A percentile compares a stretch with the other conserved stretches of the same genome.
These are phyloP conservation scores for Seiridium cupressi DNA, from an alignment of 2,329 filamentous ascomycete species.

Conservation along the genomic window DNA sequence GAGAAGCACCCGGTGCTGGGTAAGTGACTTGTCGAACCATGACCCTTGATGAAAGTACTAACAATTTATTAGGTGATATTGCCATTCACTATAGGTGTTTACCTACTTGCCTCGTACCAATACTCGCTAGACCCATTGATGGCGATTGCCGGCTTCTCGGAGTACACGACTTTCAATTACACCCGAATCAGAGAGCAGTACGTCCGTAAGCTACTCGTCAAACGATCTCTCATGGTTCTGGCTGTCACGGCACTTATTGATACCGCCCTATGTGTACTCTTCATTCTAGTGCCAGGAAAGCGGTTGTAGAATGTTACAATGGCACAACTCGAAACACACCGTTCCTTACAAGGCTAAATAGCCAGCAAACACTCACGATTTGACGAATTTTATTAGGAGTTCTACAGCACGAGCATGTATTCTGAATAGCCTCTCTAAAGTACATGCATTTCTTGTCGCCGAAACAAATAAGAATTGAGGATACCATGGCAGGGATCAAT, in stretches of 20 bases:
- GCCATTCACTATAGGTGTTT: constrained; percentile 88
- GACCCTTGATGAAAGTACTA: constrained; percentile 10
- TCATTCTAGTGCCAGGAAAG: constrained; percentile 93
- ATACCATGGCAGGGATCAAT: no score
- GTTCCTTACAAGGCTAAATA: no score
- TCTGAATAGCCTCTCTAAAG: no score
- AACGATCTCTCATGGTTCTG: constrained; percentile 80
- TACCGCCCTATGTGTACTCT: constrained; percentile 80
- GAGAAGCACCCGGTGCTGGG: constrained; percentile 76
- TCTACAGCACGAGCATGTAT: no score
- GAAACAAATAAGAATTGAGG: no score
- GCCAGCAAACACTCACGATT: no score
- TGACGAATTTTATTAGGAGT: no score
- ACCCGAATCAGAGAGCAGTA: constrained; percentile 86
- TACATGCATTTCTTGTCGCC: no score
- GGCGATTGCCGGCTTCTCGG: constrained; percentile 84
- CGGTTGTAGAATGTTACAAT: constrained; percentile 51
- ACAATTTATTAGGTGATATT: constrained; percentile 58
- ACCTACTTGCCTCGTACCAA: constrained; percentile 86
- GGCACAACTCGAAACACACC: no score
- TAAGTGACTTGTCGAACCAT: constrained; percentile 44
- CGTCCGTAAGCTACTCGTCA: constrained; percentile 79
- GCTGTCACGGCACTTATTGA: constrained; percentile 73
- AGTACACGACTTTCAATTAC: constrained; percentile 95
- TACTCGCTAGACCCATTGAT: constrained; percentile 93